phyloP scores from a whole-genome alignment of 1,139 yeast genomes.

The Arxiozyma heterogenica region DNA sequence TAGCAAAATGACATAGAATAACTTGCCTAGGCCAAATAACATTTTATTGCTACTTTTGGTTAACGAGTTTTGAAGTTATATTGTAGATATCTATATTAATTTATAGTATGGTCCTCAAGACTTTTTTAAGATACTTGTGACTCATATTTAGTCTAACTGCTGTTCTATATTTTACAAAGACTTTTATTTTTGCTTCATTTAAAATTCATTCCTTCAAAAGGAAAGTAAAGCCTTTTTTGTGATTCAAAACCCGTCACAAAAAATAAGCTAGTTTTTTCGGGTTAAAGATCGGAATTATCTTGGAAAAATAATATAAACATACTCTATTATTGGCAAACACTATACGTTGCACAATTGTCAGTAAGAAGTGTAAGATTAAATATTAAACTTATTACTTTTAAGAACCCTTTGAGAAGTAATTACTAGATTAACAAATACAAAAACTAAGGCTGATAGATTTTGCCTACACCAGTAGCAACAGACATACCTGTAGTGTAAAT shows the following conservation, averaged over 20 bases:
- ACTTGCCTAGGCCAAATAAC: slow-evolving; percentile 66
- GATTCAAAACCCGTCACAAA: neutral
- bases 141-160: neutral
- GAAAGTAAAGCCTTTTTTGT: neutral
- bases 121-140: neutral
- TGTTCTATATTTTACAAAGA: neutral
- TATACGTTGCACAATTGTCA: too few relatives aligned
- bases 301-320: too few relatives aligned
- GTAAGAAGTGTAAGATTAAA: too few relatives aligned
- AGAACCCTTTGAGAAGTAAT: too few relatives aligned
- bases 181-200: neutral
- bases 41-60: slow-evolving; percentile 6
- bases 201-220: neutral
- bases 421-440: neutral
- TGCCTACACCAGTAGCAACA: neutral
- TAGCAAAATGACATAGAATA: slow-evolving; percentile 58
- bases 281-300: too few relatives aligned
- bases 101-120: too few relatives aligned
- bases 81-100: too few relatives aligned
- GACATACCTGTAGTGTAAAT: too few relatives aligned
- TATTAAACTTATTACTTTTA: too few relatives aligned
- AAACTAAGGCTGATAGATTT: neutral
- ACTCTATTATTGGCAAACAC: too few relatives aligned
- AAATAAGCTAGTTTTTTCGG: too few relatives aligned
- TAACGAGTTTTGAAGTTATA: neutral